These are phyloP conservation scores for Colletotrichum magnum DNA, from an alignment of 2,329 filamentous ascomycete genomes.

Conservation along the genomic window DNA sequence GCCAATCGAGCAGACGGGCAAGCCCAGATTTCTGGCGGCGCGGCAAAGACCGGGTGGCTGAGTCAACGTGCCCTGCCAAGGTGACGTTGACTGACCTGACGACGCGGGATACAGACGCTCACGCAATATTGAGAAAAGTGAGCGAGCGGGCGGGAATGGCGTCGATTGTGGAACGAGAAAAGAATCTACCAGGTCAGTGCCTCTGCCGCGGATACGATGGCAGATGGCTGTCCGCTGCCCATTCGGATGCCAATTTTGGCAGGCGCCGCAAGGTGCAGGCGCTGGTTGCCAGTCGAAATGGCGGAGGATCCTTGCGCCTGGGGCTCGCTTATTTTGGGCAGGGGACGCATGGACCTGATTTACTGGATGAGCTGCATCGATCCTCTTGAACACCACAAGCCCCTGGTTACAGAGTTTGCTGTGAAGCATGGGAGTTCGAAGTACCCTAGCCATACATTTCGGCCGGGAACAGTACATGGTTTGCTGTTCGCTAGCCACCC, in stretches of 20 bases:
- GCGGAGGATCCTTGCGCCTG: conserved; percentile 36
- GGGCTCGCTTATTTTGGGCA: conserved; percentile 33
- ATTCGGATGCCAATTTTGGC: conserved; percentile 33
- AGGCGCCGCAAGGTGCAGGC: conserved; percentile 37
- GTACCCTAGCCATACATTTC: conserved; percentile 26
- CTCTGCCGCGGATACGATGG: not conserved
- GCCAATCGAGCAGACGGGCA: conserved; percentile 31
- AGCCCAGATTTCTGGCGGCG: conserved; percentile 23
- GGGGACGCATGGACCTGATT: conserved; percentile 36
- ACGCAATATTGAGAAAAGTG: conserved; percentile 14
- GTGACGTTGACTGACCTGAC: not conserved
- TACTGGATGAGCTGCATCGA: conserved; percentile 43
- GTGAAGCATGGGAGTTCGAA: conserved; percentile 31
- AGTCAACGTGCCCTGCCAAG: not conserved
- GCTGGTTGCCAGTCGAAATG: conserved; percentile 31
- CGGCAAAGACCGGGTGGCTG: conserved; percentile 31
- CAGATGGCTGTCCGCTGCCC: not conserved
- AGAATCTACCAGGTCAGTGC: not conserved
- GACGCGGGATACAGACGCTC: conserved; percentile 1
- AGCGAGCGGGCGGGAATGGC: conserved; percentile 27
- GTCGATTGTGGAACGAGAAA: conserved; percentile 14
- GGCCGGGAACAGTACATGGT: conserved; percentile 24
- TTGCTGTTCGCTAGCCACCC: conserved; percentile 28
- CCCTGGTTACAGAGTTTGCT: conserved; percentile 41
- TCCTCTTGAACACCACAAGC: conserved; percentile 18